Evolutionary conservation across 106 monocot species (phyloP).

Genomic region (Agapanthus africanus): DNA sequence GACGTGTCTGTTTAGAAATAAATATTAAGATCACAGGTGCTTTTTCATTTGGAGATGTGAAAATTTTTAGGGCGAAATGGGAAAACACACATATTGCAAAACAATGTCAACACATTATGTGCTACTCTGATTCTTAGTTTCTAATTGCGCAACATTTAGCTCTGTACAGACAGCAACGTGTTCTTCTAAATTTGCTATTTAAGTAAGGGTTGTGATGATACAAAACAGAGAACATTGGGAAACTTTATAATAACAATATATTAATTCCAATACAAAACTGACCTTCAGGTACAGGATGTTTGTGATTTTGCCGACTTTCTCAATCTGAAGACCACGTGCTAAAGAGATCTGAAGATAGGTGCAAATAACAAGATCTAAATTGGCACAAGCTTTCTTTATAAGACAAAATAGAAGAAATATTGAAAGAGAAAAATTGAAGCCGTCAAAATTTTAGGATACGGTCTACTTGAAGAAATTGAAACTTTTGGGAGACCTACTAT

Average conservation of each 20-base stretch:
- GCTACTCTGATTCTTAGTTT: no score
- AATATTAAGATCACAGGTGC: no score
- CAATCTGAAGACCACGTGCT: slow-evolving; percentile 61
- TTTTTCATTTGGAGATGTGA: no score
- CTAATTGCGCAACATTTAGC: no score
- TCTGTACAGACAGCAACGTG: no score
- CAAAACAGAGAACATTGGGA: neutral
- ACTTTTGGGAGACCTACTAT: no score
- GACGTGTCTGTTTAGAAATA: no score
- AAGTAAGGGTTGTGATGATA: neutral
- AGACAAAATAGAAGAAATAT: neutral
- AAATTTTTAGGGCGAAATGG: no score
- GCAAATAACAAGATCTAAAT: neutral
- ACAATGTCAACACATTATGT: no score
- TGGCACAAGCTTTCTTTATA: neutral
- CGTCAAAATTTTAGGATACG: no score
- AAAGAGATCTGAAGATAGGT: slow-evolving; percentile 28
- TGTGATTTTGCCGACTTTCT: slow-evolving; percentile 37
- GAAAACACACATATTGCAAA: no score
- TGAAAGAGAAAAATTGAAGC: neutral
- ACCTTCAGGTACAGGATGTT: slow-evolving; percentile 52
- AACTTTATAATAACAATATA: neutral
- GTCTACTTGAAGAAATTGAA: neutral
- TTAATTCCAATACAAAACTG: neutral
- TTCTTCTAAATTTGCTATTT: no score